Evolutionary conservation across 2,329 filamentous ascomycete species (phyloP), one percentile per base, ranked within the genome.

Genomic region (Cercospora nicotianae): DNA sequence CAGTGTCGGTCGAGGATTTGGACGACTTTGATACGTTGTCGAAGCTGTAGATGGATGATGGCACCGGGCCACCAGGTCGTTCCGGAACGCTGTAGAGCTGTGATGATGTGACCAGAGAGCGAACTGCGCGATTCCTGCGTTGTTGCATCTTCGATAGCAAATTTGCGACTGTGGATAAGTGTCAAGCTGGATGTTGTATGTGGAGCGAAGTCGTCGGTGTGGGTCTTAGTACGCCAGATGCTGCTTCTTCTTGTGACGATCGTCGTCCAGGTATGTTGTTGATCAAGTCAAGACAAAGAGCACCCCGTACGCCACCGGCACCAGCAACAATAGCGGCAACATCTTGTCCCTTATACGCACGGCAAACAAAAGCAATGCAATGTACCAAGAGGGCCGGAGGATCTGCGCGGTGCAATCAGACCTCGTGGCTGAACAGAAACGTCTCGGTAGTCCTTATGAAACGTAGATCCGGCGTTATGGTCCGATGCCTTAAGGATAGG

Each of bases 261-360:
- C 7, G 30, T 64, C 26, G 51, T 59, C 18, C 10, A 42, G 31
- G 36, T 36, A 8, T 58, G 33, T 13, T 63, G 23, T 23, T 53
- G 31, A 51, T 68, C 67, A 68, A 51, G 67, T 68, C 63, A 68
- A 68, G 59, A 66, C 67, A 53, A 65, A 68, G 26, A 68, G 67
- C 26, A 64, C 67, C 26, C 63, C 67, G n/a, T 68, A 68, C 55
- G 67, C 67, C 67, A 68, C 45, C 39, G 67, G 67, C 59, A 68
- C 67, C 30, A 68, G 48, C 18, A 68, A 48, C 48, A 68, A 53
- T 18, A 68, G 39, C 31, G 67, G 67, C 63, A 65, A 60, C 67
- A 68, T 68, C 31, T 63, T 63, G 67, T 30, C 51, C 31, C 48
- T 62, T 58, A 51, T 51, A 65, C 16, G 55, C 55, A 31, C 55